A percentile compares a stretch with the other conserved stretches of the same genome.
phyloP scores from a whole-genome alignment of 306 rosid genomes.

The Begonia loranthoides region DNA sequence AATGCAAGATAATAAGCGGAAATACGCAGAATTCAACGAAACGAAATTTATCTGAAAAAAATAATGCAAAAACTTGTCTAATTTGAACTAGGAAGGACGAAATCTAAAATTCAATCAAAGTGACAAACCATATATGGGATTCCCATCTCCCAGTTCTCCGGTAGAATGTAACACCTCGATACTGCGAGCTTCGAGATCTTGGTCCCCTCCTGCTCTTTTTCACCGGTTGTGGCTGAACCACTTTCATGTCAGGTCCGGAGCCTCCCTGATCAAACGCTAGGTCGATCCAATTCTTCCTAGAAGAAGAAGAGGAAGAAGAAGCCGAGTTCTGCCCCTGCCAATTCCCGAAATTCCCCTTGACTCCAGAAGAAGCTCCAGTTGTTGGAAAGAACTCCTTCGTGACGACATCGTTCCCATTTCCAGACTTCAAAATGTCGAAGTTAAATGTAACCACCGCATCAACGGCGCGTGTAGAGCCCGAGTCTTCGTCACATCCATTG shows the following conservation, averaged over 20 bases:
- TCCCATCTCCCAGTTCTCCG: slow-evolving; percentile 99
- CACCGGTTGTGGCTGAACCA: slow-evolving; percentile 32
- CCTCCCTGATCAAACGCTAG: slow-evolving; percentile 43
- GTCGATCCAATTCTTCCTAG: slow-evolving; percentile 50
- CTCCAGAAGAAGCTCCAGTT: slow-evolving; percentile 15
- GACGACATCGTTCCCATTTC: slow-evolving; percentile 21
- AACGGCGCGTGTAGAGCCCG: slow-evolving; percentile 69
- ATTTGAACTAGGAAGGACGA: background rate
- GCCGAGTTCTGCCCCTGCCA: slow-evolving; percentile 40
- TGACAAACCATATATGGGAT: slow-evolving; percentile 92
- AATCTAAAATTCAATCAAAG: slow-evolving; percentile 1
- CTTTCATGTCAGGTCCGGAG: slow-evolving; percentile 29
- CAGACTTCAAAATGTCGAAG: slow-evolving; percentile 75
- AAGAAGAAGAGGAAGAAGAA: slow-evolving; percentile 22
- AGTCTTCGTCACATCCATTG: slow-evolving; percentile 65
- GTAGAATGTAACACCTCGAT: slow-evolving; percentile 94
- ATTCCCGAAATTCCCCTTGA: slow-evolving; percentile 18
- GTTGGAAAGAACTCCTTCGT: slow-evolving; percentile 67
- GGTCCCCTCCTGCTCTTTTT: slow-evolving; percentile 97
- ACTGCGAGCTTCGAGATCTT: slow-evolving; percentile 97
- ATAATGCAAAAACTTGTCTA: background rate
- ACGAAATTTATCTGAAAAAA: background rate
- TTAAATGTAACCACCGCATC: slow-evolving; percentile 46
- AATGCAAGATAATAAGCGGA: background rate
- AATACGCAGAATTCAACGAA: background rate